These are phyloP conservation scores for Boletellus ananas DNA, from an alignment of 768 basidiomycete genomes.

Conservation along the genomic window DNA sequence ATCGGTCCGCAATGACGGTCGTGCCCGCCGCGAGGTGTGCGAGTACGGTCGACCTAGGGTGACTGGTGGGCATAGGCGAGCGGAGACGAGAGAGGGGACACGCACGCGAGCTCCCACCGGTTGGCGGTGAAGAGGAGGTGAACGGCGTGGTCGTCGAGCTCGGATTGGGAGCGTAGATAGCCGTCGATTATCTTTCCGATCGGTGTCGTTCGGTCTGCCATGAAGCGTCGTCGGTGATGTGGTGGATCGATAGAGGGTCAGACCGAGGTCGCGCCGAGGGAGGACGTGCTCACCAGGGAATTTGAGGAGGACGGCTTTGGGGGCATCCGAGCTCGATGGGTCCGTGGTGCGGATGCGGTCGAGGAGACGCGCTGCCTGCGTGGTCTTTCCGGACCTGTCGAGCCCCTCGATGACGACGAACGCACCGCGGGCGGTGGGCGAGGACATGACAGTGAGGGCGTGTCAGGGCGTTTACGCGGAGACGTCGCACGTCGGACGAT, in stretches of 20 bases:
- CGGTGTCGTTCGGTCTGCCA: conserved; percentile 79
- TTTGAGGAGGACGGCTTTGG: conserved; percentile 58
- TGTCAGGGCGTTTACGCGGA: too few relatives aligned
- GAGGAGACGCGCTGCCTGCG: conserved; percentile 67
- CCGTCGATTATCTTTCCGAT: conserved; percentile 93
- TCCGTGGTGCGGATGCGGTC: conserved; percentile 40
- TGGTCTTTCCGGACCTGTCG: conserved; percentile 94
- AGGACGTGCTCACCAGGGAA: conserved; percentile 71
- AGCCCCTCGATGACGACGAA: conserved; percentile 95
- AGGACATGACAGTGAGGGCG: conserved; percentile 2
- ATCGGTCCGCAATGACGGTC: conserved; percentile 84
- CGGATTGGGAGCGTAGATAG: conserved; percentile 78
- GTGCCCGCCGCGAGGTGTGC: conserved; percentile 57
- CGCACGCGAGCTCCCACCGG: conserved; percentile 91
- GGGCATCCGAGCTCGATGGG: not conserved
- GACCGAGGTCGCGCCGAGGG: not conserved
- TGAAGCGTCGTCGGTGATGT: too few relatives aligned
- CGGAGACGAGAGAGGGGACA: conserved; percentile 5
- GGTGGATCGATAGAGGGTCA: too few relatives aligned
- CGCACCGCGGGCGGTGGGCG: conserved; percentile 47
- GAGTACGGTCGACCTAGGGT: conserved; percentile 55
- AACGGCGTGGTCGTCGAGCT: conserved; percentile 87
- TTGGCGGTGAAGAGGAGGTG: conserved; percentile 97
- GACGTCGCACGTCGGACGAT: too few relatives aligned
- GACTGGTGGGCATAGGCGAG: not conserved